Evolutionary conservation across 2,329 filamentous ascomycete genomes (phyloP), one percentile per base, ranked within the genome.

Genomic region (Hypoxylon sp.): DNA sequence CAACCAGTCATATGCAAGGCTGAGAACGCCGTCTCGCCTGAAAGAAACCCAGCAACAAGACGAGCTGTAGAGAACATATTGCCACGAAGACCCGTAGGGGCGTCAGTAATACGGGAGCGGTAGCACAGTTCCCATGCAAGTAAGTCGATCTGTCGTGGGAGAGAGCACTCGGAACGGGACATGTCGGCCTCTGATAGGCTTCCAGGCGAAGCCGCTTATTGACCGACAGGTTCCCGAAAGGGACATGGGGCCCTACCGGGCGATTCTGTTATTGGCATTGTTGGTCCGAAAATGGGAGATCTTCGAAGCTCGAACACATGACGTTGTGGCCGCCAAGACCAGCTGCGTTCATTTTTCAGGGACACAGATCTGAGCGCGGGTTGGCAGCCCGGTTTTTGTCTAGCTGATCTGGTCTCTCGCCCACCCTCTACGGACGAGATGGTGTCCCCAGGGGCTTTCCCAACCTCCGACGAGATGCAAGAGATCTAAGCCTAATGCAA

Each of bases 401-500:
- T 51, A 58, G 41, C 55, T 35, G 58, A 53, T 48, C 55, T 49
- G 38, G 45, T 47, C 51, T 47, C 56, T 38, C 37, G 47, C 31
- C n/a, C n/a, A n/a, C n/a, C 15, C 45, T 43, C 35, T 53, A 53
- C 58, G 54, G 52, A 56, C 41, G 55, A 48, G 55, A 58, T 27
- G 53, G 33, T 50, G 55, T 59, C 42, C 61, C 61, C n/a, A n/a
- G n/a, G 54, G 45, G 43, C 54, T 48, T 55, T 50, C 10, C 49
- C 48, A 52, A 27, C 37, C 40, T 35, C 55, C 51, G 41, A 58
- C 48, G 37, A 48, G 37, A 48, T 61, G 61, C 58, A 59, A 48
- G 58, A 61, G 58, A 62, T 64, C 61, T 58, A 52, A 55, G 41
- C 58, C 60, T 61, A 63, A 58, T 61, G 58, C 61, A 62, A 62